These are phyloP conservation scores for Dactylellina drechsleri DNA, from an alignment of 2,329 filamentous ascomycete species.

Conservation along the genomic window DNA sequence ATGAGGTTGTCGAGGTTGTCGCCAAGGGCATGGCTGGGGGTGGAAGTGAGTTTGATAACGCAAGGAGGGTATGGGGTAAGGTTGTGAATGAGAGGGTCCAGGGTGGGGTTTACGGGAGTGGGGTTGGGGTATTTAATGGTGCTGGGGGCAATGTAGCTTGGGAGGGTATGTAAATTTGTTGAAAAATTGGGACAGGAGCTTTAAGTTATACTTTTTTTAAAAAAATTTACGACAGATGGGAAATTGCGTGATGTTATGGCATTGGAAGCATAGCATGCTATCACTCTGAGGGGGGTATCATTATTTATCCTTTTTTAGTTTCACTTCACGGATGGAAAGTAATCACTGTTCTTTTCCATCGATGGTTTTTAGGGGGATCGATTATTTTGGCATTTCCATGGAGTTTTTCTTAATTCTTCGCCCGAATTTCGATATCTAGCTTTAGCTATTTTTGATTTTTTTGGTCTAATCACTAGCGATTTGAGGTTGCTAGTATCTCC, in stretches of 20 bases:
- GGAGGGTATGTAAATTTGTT: slow-evolving; percentile 41
- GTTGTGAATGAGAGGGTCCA: slow-evolving; percentile 47
- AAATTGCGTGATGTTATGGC: too few relatives aligned
- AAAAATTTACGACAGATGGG: too few relatives aligned
- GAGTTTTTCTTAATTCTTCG: slow-evolving; percentile 33
- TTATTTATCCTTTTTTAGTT: neutral
- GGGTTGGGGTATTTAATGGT: slow-evolving; percentile 20
- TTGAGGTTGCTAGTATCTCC: neutral
- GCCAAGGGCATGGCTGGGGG: slow-evolving; percentile 51
- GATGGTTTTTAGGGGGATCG: neutral
- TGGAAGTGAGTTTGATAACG: slow-evolving; percentile 35
- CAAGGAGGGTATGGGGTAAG: slow-evolving; percentile 45
- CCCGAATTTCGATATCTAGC: slow-evolving; percentile 4
- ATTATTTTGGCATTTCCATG: slow-evolving; percentile 47
- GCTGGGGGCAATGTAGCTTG: slow-evolving; percentile 41
- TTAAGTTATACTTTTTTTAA: too few relatives aligned
- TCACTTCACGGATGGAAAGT: neutral
- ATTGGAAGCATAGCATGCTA: too few relatives aligned
- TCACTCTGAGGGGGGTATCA: neutral
- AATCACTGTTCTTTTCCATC: neutral
- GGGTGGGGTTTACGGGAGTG: slow-evolving; percentile 40
- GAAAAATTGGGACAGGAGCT: slow-evolving; percentile 1
- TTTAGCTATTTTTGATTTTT: slow-evolving; percentile 1
- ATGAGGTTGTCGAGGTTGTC: slow-evolving; percentile 35
- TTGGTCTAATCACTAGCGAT: neutral